These are phyloP conservation scores for Hygrophorus russula DNA, from an alignment of 768 basidiomycete species.

Conservation along the genomic window DNA sequence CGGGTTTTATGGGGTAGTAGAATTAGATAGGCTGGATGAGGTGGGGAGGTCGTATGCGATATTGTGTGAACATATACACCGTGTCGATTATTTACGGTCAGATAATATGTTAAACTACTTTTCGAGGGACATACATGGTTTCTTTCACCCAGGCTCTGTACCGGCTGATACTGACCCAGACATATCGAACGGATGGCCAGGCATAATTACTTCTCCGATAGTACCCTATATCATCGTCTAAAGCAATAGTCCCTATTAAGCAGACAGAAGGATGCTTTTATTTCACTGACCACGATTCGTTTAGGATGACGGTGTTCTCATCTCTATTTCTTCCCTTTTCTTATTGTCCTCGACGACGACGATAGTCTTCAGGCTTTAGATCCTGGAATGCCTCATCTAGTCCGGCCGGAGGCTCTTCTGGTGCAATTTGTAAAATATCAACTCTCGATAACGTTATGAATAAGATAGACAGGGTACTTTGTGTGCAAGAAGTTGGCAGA, in stretches of 20 bases:
- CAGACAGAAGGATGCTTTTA: not conserved
- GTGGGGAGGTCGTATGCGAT: slow-evolving; percentile 45
- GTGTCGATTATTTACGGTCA: slow-evolving; percentile 3
- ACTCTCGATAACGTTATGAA: not conserved
- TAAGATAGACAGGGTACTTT: not conserved
- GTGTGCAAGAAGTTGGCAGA: slow-evolving; percentile 8
- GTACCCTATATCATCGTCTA: slow-evolving; percentile 64
- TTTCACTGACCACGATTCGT: slow-evolving; percentile 42
- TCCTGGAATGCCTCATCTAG: not conserved
- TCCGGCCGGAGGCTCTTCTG: not conserved
- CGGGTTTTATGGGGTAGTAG: slow-evolving; percentile 16
- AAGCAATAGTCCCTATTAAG: not conserved
- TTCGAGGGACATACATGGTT: slow-evolving; percentile 38
- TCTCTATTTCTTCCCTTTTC: not conserved
- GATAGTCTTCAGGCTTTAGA: not conserved
- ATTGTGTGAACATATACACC: slow-evolving; percentile 52
- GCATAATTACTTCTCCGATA: slow-evolving; percentile 53
- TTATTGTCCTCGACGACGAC: slow-evolving; percentile 3
- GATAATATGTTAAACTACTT: not conserved
- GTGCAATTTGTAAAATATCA: no score
- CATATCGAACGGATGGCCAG: slow-evolving; percentile 31
- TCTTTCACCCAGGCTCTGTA: slow-evolving; percentile 40
- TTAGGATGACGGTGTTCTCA: slow-evolving; percentile 3
- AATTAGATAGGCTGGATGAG: slow-evolving; percentile 37
- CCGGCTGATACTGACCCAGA: slow-evolving; percentile 16